Evolutionary conservation across 2,329 filamentous ascomycete genomes (phyloP).

Genomic region (Ilyonectria destructans): DNA sequence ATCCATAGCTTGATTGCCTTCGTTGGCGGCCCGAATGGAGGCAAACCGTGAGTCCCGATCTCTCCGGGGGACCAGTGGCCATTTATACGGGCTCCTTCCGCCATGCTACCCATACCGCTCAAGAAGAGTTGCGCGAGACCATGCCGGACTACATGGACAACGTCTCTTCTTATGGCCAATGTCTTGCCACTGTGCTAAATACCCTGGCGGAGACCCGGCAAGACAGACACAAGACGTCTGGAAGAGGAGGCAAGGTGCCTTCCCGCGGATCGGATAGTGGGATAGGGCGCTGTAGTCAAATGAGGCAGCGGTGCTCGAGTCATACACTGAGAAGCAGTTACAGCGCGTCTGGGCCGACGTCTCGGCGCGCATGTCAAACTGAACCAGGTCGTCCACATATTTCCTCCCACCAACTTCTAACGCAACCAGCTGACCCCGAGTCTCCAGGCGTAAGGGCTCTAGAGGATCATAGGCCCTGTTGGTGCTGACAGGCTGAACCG

Average conservation of each 20-base stretch:
- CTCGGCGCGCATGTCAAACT: background rate
- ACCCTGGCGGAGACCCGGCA: background rate
- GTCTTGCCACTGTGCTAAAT: background rate
- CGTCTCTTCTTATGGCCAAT: background rate
- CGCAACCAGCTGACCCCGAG: background rate
- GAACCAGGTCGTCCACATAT: background rate
- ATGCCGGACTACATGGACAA: background rate
- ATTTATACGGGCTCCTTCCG: background rate
- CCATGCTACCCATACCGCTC: background rate
- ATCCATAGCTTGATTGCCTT: background rate
- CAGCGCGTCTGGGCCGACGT: background rate
- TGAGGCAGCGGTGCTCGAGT: background rate
- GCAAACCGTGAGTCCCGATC: background rate
- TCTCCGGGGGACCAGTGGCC: background rate
- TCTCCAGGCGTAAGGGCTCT: background rate
- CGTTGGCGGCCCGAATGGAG: background rate
- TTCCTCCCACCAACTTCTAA: background rate
- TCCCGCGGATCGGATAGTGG: background rate
- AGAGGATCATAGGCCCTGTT: background rate
- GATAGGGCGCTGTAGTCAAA: background rate
- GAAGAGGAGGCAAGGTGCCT: background rate
- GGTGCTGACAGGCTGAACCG: background rate
- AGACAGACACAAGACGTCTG: background rate
- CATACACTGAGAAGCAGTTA: background rate
- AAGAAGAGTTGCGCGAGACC: background rate